Conservation (phyloP, 2,329 filamentous ascomycete species). For the Claviceps lovelessii region DNA sequence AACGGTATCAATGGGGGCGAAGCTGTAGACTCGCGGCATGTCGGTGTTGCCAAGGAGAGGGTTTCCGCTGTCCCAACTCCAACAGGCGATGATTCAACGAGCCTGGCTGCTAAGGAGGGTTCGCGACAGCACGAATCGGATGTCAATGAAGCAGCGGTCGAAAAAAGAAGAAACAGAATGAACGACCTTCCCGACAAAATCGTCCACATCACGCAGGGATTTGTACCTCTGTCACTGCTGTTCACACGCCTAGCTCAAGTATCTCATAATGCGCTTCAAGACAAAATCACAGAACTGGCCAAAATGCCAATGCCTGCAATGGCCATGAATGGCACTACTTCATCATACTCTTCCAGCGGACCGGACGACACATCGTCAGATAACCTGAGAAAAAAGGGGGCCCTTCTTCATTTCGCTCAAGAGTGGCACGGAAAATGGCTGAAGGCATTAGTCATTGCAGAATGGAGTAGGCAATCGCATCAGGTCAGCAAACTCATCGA, state of each 20-base stretch:
- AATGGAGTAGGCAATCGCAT: slow-evolving; percentile 71
- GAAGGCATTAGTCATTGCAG: slow-evolving; percentile 77
- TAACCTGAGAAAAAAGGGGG: slow-evolving; percentile 62
- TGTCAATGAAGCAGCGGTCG: neutral
- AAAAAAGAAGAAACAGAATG: slow-evolving; percentile 20
- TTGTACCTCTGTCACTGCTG: slow-evolving; percentile 60
- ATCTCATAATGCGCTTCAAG: slow-evolving; percentile 63
- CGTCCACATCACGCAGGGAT: slow-evolving; percentile 59
- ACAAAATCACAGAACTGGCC: slow-evolving; percentile 55
- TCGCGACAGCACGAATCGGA: neutral
- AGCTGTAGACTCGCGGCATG: slow-evolving; percentile 10
- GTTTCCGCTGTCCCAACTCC: slow-evolving; percentile 4
- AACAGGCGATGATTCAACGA: slow-evolving; percentile 3
- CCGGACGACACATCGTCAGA: slow-evolving; percentile 45
- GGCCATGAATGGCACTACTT: slow-evolving; percentile 36
- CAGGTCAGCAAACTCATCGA: slow-evolving; percentile 82
- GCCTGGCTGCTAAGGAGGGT: slow-evolving; percentile 15
- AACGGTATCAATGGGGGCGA: slow-evolving; percentile 31
- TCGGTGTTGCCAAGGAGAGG: slow-evolving; percentile 21
- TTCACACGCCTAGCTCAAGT: slow-evolving; percentile 69
- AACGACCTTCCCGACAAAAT: slow-evolving; percentile 48
- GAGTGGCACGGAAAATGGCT: slow-evolving; percentile 76
- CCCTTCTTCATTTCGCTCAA: slow-evolving; percentile 64
- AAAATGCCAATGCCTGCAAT: slow-evolving; percentile 45
- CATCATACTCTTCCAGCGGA: slow-evolving; percentile 15